Evolutionary conservation across 768 basidiomycete species (phyloP), one percentile per base, ranked within the genome.

Genomic region (Chiua virens): DNA sequence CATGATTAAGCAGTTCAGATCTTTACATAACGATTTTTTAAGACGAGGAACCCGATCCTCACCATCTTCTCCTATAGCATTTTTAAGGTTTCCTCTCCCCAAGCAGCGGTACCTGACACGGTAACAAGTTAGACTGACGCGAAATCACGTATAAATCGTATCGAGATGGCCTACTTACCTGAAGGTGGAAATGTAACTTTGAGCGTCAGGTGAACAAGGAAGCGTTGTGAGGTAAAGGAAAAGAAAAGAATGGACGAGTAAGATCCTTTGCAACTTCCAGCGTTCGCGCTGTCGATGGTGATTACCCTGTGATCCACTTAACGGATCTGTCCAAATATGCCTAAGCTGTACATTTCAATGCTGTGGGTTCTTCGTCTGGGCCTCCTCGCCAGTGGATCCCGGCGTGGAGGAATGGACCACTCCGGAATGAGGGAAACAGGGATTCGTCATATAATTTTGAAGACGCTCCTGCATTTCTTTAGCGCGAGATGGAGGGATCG

Each of bases 71-170:
- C 50, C 3, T 62, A 42, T 40, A 61, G 3, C 21, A 28, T 47
- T 28, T 45, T 47, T 0, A 58, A 58, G 23, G 45, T 47, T 27
- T 58, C 56, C 38, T 58, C 56, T 23, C 60, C 60, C 60, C 59
- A 62, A 8, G 56, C 59, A 17, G 56, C 50, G 25, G 55, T 52
- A 4, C 55, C 60, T 61, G n/a, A 30, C 35, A 44, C 39, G 9
- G 21, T n/a, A 8, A 40, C 3, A 22, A 0, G 15, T 47, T 8
- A 49, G 14, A 22, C 32, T 10, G 2, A 17, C 4, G 18, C 13
- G 10, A 15, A 13, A 15, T 11, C 20, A 6, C 2, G 5, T 23
- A 23, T 3, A 23, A 6, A 23, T 23, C 23, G 23, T 6, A 8
- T 23, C 23, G 23, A 21, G 20, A 27, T 3, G 9, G 48, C 55